Evolutionary conservation across 352 stramenopile species (phyloP).

Genomic region (Globisporangium alternatum): DNA sequence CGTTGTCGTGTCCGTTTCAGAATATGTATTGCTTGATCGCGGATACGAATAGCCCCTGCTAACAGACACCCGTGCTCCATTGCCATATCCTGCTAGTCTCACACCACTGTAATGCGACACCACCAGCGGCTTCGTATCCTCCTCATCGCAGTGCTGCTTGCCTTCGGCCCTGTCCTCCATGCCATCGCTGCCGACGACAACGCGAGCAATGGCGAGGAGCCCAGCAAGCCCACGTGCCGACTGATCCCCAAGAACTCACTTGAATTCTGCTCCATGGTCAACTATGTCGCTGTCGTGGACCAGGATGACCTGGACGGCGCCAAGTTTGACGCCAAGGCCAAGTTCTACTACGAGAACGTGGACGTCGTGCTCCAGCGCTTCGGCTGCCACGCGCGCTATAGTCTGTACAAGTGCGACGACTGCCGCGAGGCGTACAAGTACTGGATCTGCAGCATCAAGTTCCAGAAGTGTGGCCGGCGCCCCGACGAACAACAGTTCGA

Average conservation of each 20-base stretch:
- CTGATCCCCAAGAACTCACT: conserved; percentile 61
- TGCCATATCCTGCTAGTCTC: background rate
- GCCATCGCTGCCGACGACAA: conserved; percentile 15
- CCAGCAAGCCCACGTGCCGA: conserved; percentile 38
- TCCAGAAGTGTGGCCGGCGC: conserved; percentile 58
- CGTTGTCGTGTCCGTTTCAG: background rate
- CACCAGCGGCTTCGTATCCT: background rate
- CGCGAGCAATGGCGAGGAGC: conserved; percentile 34
- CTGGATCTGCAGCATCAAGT: conserved; percentile 85
- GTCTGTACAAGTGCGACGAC: conserved; percentile 77
- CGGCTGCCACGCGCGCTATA: conserved; percentile 77
- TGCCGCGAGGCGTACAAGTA: conserved; percentile 89
- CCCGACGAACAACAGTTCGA: background rate
- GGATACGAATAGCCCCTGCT: background rate
- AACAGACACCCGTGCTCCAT: background rate
- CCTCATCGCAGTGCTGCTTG: background rate
- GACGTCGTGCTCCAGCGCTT: conserved; percentile 81
- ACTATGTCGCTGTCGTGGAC: conserved; percentile 76
- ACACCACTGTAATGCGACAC: background rate
- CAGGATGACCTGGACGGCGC: conserved; percentile 42
- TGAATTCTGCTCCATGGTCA: conserved; percentile 81
- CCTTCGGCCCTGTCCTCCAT: background rate
- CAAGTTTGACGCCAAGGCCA: conserved; percentile 54
- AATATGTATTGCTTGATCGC: background rate
- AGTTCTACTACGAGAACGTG: conserved; percentile 79